Percentiles rank a stretch among this genome's conserved stretches.
phyloP scores from a whole-genome alignment of 139 green algal genomes.

The Astrephomene gubernaculifera region DNA sequence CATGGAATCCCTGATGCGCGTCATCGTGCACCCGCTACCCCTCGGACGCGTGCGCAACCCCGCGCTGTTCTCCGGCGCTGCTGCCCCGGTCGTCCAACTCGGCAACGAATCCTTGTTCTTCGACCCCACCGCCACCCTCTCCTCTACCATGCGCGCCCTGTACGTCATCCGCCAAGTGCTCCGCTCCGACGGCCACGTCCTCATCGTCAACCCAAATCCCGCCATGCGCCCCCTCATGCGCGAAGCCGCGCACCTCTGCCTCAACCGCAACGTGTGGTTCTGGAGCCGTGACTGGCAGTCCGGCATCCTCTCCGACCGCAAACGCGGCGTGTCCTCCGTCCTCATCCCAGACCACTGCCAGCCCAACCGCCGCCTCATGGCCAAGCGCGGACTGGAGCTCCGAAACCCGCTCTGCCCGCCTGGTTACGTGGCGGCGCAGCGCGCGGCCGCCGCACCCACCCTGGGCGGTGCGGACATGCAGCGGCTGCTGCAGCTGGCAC shows the following conservation, averaged over 20 bases:
- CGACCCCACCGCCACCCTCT: conserved; percentile 46
- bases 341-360: conserved; percentile 34
- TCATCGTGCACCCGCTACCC: conserved; percentile 27
- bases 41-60: conserved; percentile 22
- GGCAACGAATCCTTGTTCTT: conserved; percentile 20
- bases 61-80: conserved; percentile 5
- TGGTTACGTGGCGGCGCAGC: not conserved
- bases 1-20: conserved; percentile 22
- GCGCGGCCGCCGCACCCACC: not conserved
- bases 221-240: conserved; percentile 55
- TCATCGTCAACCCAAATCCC: conserved; percentile 62
- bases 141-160: conserved; percentile 56
- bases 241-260: conserved; percentile 52
- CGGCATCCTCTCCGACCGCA: conserved; percentile 35
- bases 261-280: conserved; percentile 70
- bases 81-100: not conserved
- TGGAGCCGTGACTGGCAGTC: conserved; percentile 29
- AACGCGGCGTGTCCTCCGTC: not conserved
- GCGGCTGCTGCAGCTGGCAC: not conserved
- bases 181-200: conserved; percentile 53
- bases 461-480: not conserved
- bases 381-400: conserved; percentile 13
- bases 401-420: conserved; percentile 30
- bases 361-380: conserved; percentile 40
- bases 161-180: conserved; percentile 52